Conservation (phyloP, 257 asterid genomes). For the Solanum pinnatisectum region DNA sequence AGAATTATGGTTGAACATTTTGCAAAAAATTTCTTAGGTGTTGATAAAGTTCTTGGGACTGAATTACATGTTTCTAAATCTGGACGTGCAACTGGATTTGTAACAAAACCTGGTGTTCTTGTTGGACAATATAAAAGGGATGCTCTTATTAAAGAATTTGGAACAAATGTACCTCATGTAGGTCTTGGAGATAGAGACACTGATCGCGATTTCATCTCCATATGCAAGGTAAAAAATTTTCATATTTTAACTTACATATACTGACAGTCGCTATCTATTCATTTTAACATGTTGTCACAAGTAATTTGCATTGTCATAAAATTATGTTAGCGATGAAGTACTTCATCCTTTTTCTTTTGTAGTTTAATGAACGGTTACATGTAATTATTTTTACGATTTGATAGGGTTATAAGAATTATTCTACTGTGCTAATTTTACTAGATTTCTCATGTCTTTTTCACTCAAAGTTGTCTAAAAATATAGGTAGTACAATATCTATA, state of each 20-base stretch:
- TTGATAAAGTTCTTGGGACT: conserved; percentile 78
- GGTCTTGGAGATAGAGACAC: conserved; percentile 83
- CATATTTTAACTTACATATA: not conserved
- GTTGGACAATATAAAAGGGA: conserved; percentile 48
- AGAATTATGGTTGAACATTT: conserved; percentile 81
- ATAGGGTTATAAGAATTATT: not conserved
- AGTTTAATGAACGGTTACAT: not conserved
- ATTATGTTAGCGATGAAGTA: too few relatives aligned
- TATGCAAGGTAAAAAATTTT: conserved; percentile 71
- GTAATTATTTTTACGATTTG: not conserved
- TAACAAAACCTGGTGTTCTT: conserved; percentile 68
- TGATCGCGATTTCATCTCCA: conserved; percentile 75
- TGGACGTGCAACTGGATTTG: conserved; percentile 81
- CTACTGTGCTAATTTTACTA: not conserved
- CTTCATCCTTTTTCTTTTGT: not conserved
- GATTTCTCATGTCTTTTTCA: not conserved
- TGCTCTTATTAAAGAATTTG: conserved; percentile 58
- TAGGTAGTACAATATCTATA: not conserved
- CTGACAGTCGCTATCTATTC: not conserved
- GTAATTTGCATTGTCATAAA: not conserved
- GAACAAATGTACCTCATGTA: conserved; percentile 50
- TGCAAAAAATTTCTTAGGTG: conserved; percentile 53
- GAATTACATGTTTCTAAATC: conserved; percentile 51
- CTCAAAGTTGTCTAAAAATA: not conserved
- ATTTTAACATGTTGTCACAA: not conserved